phyloP scores from a whole-genome alignment of 1,284 basidiomycete species.

The Papiliotrema nemorosa region DNA sequence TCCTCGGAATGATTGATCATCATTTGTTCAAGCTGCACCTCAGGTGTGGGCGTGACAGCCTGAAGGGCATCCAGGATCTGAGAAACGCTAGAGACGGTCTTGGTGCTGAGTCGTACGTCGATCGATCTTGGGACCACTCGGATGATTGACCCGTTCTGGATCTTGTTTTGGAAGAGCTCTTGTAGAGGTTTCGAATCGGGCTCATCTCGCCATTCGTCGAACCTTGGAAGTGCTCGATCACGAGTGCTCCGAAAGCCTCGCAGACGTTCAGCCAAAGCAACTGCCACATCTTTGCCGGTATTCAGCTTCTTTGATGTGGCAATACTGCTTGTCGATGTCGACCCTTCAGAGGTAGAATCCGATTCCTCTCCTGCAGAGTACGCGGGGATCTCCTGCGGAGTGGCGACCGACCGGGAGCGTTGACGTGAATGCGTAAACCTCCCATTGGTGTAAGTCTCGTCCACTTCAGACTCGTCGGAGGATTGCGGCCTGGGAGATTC shows the following conservation, averaged over 20 bases:
- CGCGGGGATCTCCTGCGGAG: constrained; percentile 2
- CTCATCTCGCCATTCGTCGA: neutral
- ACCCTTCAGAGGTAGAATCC: constrained; percentile 4
- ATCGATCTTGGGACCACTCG: neutral
- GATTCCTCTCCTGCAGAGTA: constrained; percentile 11
- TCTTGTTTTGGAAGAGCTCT: neutral
- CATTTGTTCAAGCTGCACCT: neutral
- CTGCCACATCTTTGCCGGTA: constrained; percentile 14
- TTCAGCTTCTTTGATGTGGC: neutral
- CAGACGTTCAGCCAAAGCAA: constrained; percentile 11
- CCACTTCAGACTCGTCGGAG: no score
- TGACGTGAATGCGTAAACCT: no score
- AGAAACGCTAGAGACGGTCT: neutral
- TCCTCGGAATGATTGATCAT: neutral
- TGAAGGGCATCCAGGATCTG: neutral
- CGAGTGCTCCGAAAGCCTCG: neutral
- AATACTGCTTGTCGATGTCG: neutral
- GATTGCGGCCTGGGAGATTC: neutral
- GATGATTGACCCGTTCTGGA: neutral
- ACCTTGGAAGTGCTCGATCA: neutral
- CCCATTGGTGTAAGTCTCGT: no score
- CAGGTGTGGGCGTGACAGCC: neutral
- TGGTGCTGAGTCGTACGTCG: neutral
- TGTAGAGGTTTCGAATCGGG: neutral
- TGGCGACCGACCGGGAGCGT: neutral